Base-by-base conservation (phyloP, 2,329 filamentous ascomycete species). In the Seiridium cupressi region DNA sequence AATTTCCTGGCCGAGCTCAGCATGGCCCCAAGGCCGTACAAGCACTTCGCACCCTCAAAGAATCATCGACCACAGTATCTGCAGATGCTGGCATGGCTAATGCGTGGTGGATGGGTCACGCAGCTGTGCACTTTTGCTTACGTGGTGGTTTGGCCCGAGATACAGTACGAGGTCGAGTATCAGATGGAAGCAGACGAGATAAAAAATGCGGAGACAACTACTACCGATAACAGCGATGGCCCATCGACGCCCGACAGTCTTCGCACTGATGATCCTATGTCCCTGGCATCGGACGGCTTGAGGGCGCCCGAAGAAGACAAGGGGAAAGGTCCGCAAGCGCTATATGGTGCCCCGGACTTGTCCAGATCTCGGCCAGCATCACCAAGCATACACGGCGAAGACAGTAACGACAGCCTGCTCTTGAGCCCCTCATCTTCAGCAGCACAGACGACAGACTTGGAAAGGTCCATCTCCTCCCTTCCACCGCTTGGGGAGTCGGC, bases 111-210 rank as follows among this genome's bases (percentile, higher is more conserved):
- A 11, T 97, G 95, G 91, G 93, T 97, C 1, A 96, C 91, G 0
- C 93, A 97, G 73, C 83, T 99, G 5, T 91, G 93, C 63, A 95
- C 92, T 0, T 97, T 96, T 73, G 92, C 90, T 10, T 96, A 95
- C 81, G 87, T 98, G 48, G 86, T 94, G 55, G 90, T 95, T 47
- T 89, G 89, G 75, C 88, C 90, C 2, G 89, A 94, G 70, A 90
- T 96, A 63, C 88, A 95, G 67, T 89, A 90, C 69, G 89, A 91
- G 64, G 92, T 96, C 3, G 87, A 91, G 56, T 84, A 89, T 66
- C 84, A 88, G 58, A 81, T 92, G 48, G 87, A 89, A 67, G 83
- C 84, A 34, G 88, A 91, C 64, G 84, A 88, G 62, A 73, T 61
- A 8, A 73, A 49, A 73, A 67, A 70, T 10, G 69, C 67, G 13